Conservation (phyloP, 192 early-diverging fungal species). For the Entomortierella chlamydospora region DNA sequence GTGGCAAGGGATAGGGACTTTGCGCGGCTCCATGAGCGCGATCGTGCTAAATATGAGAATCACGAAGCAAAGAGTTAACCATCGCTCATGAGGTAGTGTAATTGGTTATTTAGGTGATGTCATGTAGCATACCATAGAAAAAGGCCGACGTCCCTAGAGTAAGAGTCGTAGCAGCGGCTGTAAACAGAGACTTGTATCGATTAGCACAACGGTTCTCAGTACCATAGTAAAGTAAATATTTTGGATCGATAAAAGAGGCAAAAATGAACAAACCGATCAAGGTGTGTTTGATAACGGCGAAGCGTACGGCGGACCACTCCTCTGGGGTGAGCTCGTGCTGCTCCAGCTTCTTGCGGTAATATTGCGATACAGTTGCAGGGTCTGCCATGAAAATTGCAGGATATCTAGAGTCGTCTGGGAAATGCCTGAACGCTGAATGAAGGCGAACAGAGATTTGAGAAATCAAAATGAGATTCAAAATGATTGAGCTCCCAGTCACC, state of each 20-base stretch:
- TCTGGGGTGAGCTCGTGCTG: slow-evolving; percentile 46
- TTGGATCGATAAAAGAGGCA: background rate
- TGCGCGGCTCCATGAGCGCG: slow-evolving; percentile 26
- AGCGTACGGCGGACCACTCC: slow-evolving; percentile 46
- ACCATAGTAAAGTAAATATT: no score
- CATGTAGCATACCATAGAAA: slow-evolving; percentile 37
- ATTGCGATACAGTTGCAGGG: slow-evolving; percentile 25
- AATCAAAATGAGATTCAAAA: no score
- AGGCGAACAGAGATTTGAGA: no score
- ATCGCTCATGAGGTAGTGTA: background rate
- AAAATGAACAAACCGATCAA: slow-evolving; percentile 21
- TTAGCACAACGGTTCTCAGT: background rate
- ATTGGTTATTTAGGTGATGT: no score
- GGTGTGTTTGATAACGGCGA: slow-evolving; percentile 43
- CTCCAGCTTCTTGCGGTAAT: slow-evolving; percentile 48
- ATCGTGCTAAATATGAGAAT: slow-evolving; percentile 12
- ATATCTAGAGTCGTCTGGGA: no score
- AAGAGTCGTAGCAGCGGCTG: slow-evolving; percentile 42
- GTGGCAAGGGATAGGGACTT: slow-evolving; percentile 11
- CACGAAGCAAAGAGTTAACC: background rate
- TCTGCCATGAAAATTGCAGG: slow-evolving; percentile 9
- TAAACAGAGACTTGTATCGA: background rate
- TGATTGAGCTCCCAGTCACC: no score
- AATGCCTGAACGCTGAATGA: background rate
- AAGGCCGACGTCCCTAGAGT: slow-evolving; percentile 34